phyloP scores from a whole-genome alignment of 2,329 filamentous ascomycete genomes.

The Beauveria sp. region DNA sequence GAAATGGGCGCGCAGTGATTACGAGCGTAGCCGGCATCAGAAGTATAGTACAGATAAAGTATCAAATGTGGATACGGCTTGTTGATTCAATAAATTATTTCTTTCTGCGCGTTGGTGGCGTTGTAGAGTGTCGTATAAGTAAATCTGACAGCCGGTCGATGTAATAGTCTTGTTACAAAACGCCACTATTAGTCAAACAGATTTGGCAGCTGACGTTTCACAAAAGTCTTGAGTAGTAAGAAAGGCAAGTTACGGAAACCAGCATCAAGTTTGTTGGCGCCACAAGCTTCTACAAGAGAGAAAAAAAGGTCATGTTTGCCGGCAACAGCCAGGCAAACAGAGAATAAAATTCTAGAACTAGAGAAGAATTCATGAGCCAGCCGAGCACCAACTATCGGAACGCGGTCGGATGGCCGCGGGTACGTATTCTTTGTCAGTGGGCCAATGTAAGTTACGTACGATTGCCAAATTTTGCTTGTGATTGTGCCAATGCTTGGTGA shows the following conservation, averaged over 20 bases:
- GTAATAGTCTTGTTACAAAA: background rate
- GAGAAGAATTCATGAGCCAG: background rate
- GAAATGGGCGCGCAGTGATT: constrained; percentile 18
- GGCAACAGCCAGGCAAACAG: background rate
- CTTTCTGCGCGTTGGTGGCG: too few species aligned
- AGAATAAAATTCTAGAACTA: background rate
- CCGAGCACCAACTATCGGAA: background rate
- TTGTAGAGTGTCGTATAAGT: too few species aligned
- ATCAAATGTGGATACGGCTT: too few species aligned
- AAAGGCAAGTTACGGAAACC: background rate
- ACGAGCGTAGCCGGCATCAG: background rate
- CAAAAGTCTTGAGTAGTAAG: background rate
- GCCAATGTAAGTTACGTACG: background rate
- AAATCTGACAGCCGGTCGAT: too few species aligned
- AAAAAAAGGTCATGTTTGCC: background rate
- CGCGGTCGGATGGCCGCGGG: background rate
- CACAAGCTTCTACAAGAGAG: background rate
- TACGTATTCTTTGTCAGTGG: background rate
- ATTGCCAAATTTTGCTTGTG: background rate
- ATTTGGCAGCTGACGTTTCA: too few species aligned
- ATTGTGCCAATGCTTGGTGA: background rate
- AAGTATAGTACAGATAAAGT: background rate
- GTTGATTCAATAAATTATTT: too few species aligned
- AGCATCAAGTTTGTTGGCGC: background rate
- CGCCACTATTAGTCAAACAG: too few species aligned